These are phyloP conservation scores for Macrotyloma uniflorum DNA, from an alignment of 306 rosid genomes.

Conservation along the genomic window DNA sequence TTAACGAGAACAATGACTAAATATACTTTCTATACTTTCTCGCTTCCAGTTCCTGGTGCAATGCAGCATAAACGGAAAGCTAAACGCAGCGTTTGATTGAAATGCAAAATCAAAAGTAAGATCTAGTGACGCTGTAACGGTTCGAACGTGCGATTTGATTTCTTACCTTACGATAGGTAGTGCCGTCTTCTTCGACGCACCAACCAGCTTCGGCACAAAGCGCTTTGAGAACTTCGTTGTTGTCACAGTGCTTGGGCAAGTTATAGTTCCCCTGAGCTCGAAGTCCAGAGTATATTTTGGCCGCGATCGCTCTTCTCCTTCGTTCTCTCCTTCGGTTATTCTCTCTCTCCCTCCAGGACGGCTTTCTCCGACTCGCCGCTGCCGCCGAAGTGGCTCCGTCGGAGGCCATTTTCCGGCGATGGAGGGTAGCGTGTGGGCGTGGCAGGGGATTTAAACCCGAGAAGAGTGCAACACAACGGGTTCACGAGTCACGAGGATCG, in stretches of 20 bases:
- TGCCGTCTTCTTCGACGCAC: slow-evolving; percentile 88
- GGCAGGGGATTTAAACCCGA: slow-evolving; percentile 51
- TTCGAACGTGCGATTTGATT: background rate
- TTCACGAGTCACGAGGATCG: slow-evolving; percentile 63
- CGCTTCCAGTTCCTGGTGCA: background rate
- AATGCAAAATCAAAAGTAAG: slow-evolving; percentile 2
- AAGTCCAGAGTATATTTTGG: slow-evolving; percentile 79
- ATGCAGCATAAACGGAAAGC: background rate
- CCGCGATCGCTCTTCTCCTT: slow-evolving; percentile 74
- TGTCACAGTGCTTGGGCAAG: slow-evolving; percentile 86
- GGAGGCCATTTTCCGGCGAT: slow-evolving; percentile 68
- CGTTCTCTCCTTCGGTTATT: slow-evolving; percentile 82
- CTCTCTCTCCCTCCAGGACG: slow-evolving; percentile 95
- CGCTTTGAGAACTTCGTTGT: slow-evolving; percentile 84
- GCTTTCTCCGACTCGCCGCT: slow-evolving; percentile 64
- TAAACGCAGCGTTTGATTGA: background rate
- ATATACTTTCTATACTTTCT: background rate
- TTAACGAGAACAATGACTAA: background rate
- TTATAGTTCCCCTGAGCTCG: slow-evolving; percentile 85
- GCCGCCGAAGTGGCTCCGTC: slow-evolving; percentile 77
- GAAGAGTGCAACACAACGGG: background rate
- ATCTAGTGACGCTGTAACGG: background rate
- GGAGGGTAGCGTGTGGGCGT: slow-evolving; percentile 26
- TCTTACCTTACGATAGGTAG: slow-evolving; percentile 81
- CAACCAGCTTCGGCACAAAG: slow-evolving; percentile 91